Conservation (phyloP, 306 rosid genomes). For the Cucumis cinereus region DNA sequence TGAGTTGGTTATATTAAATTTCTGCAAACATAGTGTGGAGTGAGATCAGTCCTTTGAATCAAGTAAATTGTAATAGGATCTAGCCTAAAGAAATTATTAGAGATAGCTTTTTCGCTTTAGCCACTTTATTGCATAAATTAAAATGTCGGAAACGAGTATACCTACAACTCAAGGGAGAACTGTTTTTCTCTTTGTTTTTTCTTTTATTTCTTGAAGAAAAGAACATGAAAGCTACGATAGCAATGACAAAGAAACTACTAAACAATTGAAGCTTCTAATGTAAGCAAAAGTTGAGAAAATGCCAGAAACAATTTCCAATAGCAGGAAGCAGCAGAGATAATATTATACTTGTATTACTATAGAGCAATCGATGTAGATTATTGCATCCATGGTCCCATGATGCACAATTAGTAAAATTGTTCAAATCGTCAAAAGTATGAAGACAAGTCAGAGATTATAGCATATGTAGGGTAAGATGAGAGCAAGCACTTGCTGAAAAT, state of each 20-base stretch:
- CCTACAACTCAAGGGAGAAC: neutral
- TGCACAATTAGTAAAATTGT: neutral
- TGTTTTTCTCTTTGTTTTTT: neutral
- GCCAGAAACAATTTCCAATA: neutral
- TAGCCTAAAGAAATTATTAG: neutral
- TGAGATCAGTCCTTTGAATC: neutral
- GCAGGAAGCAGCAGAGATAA: neutral
- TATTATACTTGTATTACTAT: neutral
- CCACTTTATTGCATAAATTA: neutral
- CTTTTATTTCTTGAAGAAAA: neutral
- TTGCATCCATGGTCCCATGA: neutral
- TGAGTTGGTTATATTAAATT: slow-evolving; percentile 51
- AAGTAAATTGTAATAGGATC: neutral
- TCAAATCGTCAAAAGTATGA: neutral
- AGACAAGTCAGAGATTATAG: neutral
- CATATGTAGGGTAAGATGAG: neutral
- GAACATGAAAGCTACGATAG: neutral
- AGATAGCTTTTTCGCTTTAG: neutral
- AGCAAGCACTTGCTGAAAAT: neutral
- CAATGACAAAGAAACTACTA: neutral
- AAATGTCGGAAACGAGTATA: neutral
- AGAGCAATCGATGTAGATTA: neutral
- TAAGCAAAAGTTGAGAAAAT: neutral
- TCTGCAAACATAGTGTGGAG: slow-evolving; percentile 25
- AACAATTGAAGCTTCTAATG: neutral